phyloP scores from a whole-genome alignment of 352 stramenopile species.

The Phytophthora colocasiae region DNA sequence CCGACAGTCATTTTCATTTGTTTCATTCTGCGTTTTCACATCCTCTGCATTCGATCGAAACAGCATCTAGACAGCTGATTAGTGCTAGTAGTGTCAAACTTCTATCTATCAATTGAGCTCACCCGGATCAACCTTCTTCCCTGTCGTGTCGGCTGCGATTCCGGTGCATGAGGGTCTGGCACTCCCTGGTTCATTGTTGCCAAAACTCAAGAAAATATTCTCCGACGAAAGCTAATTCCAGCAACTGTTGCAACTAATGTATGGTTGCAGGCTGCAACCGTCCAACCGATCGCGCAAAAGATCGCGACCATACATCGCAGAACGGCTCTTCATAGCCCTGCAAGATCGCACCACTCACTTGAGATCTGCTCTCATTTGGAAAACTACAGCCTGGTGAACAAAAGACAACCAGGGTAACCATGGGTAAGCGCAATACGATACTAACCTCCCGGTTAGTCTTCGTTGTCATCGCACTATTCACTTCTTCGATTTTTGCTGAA shows the following conservation, averaged over 20 bases:
- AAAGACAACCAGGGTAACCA: conserved; percentile 3
- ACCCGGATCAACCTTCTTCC: conserved; percentile 53
- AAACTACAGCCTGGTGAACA: conserved; percentile 24
- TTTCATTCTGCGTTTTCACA: background rate
- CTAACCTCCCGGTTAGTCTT: conserved; percentile 29
- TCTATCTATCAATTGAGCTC: background rate
- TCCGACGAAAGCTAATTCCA: conserved; percentile 20
- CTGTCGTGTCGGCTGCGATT: conserved; percentile 36
- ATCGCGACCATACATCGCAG: conserved; percentile 35
- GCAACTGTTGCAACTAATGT: background rate
- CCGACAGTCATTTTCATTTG: conserved; percentile 18
- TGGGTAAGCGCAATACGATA: conserved; percentile 29
- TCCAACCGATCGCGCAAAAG: conserved; percentile 15
- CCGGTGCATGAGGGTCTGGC: conserved; percentile 23
- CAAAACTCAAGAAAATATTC: conserved; percentile 5
- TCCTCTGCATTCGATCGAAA: conserved; percentile 41
- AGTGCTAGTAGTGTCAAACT: background rate
- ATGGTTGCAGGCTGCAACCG: too few species aligned
- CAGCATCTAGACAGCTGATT: conserved; percentile 45
- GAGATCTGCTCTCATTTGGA: conserved; percentile 18
- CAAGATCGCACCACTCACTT: conserved; percentile 25
- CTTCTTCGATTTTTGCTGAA: conserved; percentile 40
- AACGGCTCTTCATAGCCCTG: conserved; percentile 25
- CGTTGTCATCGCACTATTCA: conserved; percentile 29
- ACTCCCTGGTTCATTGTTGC: conserved; percentile 32